Conservation (phyloP, 176 grass and related monocot genomes). For the Aegilops sharonensis region DNA sequence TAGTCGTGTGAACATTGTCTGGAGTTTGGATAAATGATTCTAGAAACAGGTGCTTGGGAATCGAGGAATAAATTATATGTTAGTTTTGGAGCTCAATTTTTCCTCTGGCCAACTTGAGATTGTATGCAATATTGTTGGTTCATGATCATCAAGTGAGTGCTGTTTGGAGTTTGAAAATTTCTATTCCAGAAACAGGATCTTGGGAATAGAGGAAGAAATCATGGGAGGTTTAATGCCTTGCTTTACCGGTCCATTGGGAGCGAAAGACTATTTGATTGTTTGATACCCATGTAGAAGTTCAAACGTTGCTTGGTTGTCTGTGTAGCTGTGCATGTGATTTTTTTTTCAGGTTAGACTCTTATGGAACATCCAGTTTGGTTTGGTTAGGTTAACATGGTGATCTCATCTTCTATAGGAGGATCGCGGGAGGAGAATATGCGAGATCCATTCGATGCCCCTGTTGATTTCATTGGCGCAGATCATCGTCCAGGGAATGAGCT, state of each 20-base stretch:
- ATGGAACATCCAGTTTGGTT: neutral
- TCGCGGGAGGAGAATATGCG: conserved; percentile 46
- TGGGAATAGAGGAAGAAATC: neutral
- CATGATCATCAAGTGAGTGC: neutral
- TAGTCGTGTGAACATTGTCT: neutral
- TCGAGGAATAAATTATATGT: neutral
- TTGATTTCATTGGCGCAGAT: conserved; percentile 37
- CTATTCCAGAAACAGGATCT: neutral
- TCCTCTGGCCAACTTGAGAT: neutral
- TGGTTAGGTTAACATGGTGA: neutral
- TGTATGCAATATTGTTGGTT: neutral
- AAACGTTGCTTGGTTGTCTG: neutral
- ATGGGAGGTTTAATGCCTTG: neutral
- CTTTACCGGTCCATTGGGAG: neutral
- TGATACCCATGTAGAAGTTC: neutral
- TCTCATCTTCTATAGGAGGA: conserved; percentile 15
- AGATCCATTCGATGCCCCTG: conserved; percentile 55
- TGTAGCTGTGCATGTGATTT: neutral
- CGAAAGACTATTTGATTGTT: neutral
- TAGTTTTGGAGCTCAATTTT: neutral
- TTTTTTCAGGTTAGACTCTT: neutral
- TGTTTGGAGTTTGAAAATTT: neutral
- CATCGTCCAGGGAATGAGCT: conserved; percentile 36
- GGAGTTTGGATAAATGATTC: neutral
- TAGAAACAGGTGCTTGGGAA: neutral